These are phyloP conservation scores for Amaranthus hypochondriacus DNA, from an alignment of 148 eudicot genomes.

Conservation along the genomic window DNA sequence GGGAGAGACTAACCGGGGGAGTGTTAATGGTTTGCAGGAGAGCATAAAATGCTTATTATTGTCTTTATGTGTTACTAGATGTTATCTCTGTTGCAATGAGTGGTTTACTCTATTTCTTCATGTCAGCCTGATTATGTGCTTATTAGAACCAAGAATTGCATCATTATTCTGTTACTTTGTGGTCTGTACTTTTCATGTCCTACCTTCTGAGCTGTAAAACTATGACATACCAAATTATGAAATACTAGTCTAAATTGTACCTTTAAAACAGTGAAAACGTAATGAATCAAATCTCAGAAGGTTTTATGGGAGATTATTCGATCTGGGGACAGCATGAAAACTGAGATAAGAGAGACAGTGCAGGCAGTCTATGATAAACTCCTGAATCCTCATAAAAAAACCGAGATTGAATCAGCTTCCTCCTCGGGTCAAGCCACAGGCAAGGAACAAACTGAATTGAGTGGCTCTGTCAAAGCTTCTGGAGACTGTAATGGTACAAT, in stretches of 20 bases:
- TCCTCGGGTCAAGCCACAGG: slow-evolving; percentile 18
- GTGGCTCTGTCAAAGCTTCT: slow-evolving; percentile 19
- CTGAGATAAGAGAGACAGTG: slow-evolving; percentile 70
- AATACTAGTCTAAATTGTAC: slow-evolving; percentile 12
- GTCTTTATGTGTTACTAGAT: too few species aligned
- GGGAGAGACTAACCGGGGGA: too few species aligned
- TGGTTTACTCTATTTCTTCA: too few species aligned
- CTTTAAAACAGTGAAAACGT: slow-evolving; percentile 49
- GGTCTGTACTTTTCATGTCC: background rate
- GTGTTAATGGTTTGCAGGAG: too few species aligned
- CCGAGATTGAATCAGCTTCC: slow-evolving; percentile 31
- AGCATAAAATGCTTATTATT: too few species aligned
- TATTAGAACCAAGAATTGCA: too few species aligned
- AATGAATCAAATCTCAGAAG: slow-evolving; percentile 64
- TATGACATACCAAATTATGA: background rate
- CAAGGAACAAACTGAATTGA: slow-evolving; percentile 19
- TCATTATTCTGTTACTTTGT: too few species aligned
- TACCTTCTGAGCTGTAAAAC: background rate
- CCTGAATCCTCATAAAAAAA: slow-evolving; percentile 36
- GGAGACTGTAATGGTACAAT: slow-evolving; percentile 26
- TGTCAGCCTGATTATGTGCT: too few species aligned
- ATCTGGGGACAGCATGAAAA: slow-evolving; percentile 60
- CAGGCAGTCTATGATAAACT: slow-evolving; percentile 59
- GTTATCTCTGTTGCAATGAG: too few species aligned
- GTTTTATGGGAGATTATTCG: slow-evolving; percentile 67